Evolutionary conservation across 2,329 filamentous ascomycete genomes (phyloP).

Genomic region (Salinomyces thailandicus): DNA sequence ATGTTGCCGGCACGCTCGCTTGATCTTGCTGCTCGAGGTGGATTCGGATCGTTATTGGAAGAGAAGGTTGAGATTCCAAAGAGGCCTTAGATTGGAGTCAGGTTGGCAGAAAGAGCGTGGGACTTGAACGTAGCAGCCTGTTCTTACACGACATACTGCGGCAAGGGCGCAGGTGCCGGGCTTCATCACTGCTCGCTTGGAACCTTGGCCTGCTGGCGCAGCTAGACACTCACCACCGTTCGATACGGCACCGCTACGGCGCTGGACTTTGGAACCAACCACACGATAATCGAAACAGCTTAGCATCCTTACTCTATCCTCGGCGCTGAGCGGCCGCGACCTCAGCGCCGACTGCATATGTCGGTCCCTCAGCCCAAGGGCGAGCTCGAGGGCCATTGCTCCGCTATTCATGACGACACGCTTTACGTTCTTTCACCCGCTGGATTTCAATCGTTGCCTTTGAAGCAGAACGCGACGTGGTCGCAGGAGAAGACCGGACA

Average conservation of each 20-base stretch:
- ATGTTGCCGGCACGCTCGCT: too few relatives aligned
- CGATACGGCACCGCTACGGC: not conserved
- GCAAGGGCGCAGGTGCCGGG: not conserved
- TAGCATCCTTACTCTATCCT: not conserved
- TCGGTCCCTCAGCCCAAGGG: slow-evolving; percentile 58
- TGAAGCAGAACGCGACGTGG: slow-evolving; percentile 65
- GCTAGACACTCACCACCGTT: not conserved
- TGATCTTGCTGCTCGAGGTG: too few relatives aligned
- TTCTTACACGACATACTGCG: not conserved
- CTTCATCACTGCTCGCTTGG: not conserved
- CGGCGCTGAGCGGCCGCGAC: not conserved
- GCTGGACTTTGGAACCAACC: not conserved
- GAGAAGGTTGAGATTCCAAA: too few relatives aligned
- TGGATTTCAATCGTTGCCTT: slow-evolving; percentile 62
- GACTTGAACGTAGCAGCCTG: not conserved
- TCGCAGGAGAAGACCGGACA: slow-evolving; percentile 53
- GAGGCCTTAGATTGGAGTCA: too few relatives aligned
- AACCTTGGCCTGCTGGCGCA: not conserved
- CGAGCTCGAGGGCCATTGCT: slow-evolving; percentile 67
- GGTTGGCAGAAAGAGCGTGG: not conserved
- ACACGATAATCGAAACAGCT: not conserved
- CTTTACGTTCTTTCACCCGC: slow-evolving; percentile 72
- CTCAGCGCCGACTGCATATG: slow-evolving; percentile 41
- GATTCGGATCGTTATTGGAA: too few relatives aligned
- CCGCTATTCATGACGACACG: slow-evolving; percentile 66